Conservation (phyloP, 2,329 filamentous ascomycete species). For the Fusarium verticillioides region DNA sequence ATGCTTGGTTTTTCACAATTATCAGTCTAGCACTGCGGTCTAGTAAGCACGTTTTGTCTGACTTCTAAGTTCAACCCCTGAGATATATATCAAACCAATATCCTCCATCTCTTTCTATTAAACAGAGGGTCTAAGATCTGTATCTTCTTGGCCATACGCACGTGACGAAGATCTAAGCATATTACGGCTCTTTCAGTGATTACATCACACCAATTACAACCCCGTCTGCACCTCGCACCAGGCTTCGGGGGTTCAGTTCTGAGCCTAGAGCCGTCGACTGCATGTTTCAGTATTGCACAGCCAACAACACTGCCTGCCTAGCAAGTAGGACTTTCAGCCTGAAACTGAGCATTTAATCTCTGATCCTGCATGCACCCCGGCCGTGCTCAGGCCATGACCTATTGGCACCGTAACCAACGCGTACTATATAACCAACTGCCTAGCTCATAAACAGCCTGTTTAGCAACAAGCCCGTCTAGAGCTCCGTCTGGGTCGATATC, state of each 20-base stretch:
- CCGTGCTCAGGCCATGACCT: conserved; percentile 6
- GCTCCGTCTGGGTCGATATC: neutral
- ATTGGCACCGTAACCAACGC: conserved; percentile 3
- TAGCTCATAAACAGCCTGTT: neutral
- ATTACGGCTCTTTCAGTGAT: neutral
- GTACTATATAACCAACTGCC: conserved; percentile 9
- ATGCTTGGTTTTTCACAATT: conserved; percentile 1
- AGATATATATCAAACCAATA: neutral
- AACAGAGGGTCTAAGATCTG: neutral
- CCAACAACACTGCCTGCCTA: conserved; percentile 6
- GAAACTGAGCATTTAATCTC: neutral
- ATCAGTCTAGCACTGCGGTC: neutral
- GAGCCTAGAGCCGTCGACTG: neutral
- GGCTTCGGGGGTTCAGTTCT: neutral
- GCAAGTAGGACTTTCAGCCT: neutral
- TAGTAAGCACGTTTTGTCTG: neutral
- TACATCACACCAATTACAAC: conserved; percentile 15
- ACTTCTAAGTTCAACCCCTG: neutral
- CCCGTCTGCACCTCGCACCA: conserved; percentile 9
- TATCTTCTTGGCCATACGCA: neutral
- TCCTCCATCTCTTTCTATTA: neutral
- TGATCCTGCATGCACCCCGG: conserved; percentile 11
- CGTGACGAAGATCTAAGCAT: conserved; percentile 18
- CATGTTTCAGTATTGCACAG: conserved; percentile 3
- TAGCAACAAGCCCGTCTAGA: neutral